phyloP scores from a whole-genome alignment of 306 rosid species.

The Spatholobus suberectus region DNA sequence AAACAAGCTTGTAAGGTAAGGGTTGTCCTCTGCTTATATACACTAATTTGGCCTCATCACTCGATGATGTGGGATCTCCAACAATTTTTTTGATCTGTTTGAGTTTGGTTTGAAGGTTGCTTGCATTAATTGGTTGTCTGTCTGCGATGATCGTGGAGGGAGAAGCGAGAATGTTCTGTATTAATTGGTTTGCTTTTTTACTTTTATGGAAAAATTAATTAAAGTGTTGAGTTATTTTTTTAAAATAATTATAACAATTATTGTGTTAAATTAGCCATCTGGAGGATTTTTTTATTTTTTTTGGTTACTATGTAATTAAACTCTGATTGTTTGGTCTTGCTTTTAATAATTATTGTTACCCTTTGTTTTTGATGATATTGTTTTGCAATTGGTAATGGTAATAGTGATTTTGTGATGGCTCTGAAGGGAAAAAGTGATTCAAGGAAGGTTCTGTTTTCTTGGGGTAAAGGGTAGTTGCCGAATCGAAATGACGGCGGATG shows the following conservation, averaged over 20 bases:
- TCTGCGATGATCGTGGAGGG: neutral
- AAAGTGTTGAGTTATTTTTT: neutral
- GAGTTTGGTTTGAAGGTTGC: neutral
- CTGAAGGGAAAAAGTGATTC: constrained; percentile 18
- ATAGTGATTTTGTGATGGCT: constrained; percentile 32
- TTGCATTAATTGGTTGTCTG: constrained; percentile 28
- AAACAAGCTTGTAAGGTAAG: too few species aligned
- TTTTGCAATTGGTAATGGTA: neutral
- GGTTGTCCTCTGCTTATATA: too few species aligned
- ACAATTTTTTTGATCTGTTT: too few species aligned
- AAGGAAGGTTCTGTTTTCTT: constrained; percentile 22
- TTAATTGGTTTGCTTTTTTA: constrained; percentile 21
- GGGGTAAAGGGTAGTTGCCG: constrained; percentile 16
- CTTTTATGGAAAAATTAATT: neutral
- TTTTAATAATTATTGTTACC: too few species aligned
- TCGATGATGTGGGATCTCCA: too few species aligned
- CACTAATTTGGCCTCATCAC: too few species aligned
- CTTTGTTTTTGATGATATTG: neutral
- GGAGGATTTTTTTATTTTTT: neutral
- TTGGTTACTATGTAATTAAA: too few species aligned
- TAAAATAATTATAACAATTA: neutral
- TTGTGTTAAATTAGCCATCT: constrained; percentile 1
- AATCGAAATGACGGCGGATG: neutral
- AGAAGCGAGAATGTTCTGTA: neutral
- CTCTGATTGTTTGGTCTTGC: neutral